A percentile compares a stretch with the other conserved stretches of the same genome.
Evolutionary conservation across 208 protist genomes (phyloP).

Genomic region (Hexamita inflata): DNA sequence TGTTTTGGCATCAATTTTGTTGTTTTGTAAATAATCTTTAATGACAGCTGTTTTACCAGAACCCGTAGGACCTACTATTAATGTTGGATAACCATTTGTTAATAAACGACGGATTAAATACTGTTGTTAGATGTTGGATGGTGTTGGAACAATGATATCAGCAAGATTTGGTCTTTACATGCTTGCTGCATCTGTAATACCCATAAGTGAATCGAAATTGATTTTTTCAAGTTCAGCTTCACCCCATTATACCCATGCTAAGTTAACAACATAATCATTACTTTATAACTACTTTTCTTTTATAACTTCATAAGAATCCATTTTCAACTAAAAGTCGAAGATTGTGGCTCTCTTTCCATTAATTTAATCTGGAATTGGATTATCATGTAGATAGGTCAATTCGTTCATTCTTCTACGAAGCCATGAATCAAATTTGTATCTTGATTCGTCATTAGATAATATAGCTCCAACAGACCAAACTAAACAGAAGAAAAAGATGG

Average conservation of each 20-base stretch:
- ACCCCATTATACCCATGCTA: too few species aligned
- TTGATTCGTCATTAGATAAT: conserved; percentile 60
- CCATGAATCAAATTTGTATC: conserved; percentile 72
- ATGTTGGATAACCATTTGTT: conserved; percentile 63
- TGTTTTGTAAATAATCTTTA: conserved; percentile 72
- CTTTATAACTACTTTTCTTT: too few species aligned
- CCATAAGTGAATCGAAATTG: too few species aligned
- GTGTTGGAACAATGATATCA: conserved; percentile 83
- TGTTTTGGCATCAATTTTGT: neutral
- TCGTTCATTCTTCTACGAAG: conserved; percentile 62
- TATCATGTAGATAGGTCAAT: conserved; percentile 39
- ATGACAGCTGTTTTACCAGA: conserved; percentile 93
- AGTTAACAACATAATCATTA: too few species aligned
- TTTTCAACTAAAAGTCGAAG: conserved; percentile 23
- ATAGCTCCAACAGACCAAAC: conserved; percentile 88
- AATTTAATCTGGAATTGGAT: conserved; percentile 55
- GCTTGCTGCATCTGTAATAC: too few species aligned
- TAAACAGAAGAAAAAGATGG: conserved; percentile 78
- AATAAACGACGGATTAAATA: conserved; percentile 77
- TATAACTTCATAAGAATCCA: too few species aligned
- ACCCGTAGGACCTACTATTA: conserved; percentile 83
- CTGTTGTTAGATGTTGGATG: conserved; percentile 83
- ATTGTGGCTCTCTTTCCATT: conserved; percentile 66
- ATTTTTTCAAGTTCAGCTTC: too few species aligned
- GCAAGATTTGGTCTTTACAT: too few species aligned